These are phyloP conservation scores for Neophaeococcomyces mojaviensis DNA, from an alignment of 2,329 filamentous ascomycete species.

Conservation along the genomic window DNA sequence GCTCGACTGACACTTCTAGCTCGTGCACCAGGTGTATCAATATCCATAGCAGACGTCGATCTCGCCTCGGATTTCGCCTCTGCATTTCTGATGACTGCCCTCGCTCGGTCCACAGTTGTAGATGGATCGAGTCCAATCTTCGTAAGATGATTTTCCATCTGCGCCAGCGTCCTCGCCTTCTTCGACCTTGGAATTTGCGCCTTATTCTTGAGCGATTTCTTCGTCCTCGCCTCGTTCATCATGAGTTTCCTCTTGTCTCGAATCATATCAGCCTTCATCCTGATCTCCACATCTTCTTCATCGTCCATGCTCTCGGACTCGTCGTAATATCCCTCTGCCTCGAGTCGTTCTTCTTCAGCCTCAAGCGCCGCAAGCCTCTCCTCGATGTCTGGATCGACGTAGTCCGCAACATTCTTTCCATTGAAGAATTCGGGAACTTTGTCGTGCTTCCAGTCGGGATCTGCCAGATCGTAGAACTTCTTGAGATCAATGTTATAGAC, in stretches of 20 bases:
- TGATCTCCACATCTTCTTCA: conserved; percentile 76
- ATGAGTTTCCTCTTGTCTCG: conserved; percentile 89
- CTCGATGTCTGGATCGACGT: conserved; percentile 93
- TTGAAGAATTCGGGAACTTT: conserved; percentile 89
- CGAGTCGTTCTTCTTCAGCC: conserved; percentile 87
- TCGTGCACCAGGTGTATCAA: conserved; percentile 31
- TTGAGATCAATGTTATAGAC: conserved; percentile 93
- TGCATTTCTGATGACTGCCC: conserved; percentile 57
- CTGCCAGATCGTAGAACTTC: conserved; percentile 76
- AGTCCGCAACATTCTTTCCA: conserved; percentile 96
- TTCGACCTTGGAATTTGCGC: conserved; percentile 81
- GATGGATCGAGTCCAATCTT: conserved; percentile 78
- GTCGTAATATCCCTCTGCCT: conserved; percentile 89
- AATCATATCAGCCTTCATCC: conserved; percentile 89
- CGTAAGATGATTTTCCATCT: conserved; percentile 81
- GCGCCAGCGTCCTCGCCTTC: conserved; percentile 71
- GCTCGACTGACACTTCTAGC: conserved; percentile 47
- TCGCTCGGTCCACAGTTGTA: conserved; percentile 64
- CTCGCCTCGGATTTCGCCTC: conserved; percentile 58
- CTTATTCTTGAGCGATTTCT: conserved; percentile 94
- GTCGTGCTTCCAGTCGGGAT: conserved; percentile 93
- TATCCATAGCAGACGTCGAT: conserved; percentile 50
- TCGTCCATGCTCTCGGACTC: conserved; percentile 77
- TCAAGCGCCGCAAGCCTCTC: conserved; percentile 84
- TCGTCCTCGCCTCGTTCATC: conserved; percentile 88